Base-by-base conservation (phyloP, 2,329 filamentous ascomycete species). In the Davidsoniella eucalypti region DNA sequence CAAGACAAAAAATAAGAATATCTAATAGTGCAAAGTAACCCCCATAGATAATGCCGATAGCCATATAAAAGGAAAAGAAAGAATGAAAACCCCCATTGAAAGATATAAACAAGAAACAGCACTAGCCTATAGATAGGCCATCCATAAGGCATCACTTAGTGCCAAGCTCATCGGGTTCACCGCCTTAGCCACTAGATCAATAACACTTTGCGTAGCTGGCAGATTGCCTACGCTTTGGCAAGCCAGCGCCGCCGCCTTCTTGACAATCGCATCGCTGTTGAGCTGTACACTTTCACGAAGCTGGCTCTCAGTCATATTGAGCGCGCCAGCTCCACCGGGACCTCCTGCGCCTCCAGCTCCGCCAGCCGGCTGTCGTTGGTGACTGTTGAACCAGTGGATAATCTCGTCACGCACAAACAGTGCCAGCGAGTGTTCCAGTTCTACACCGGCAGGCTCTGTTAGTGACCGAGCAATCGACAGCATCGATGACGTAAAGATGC, bases 371-470 rank as follows among this genome's bases (percentile, higher is more conserved):
- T 60, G 63, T 10, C 87, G 78, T 61, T 94, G 85, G 55, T 70
- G 76, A 56, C 80, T 83, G 2, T 84, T 93, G 58, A 88, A 88
- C 92, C 92, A 98, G 67, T 88, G 93, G 56, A 90, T 88, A 76
- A 98, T 93, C 67, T 99, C 92, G 60, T 99, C 92, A 5, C 92
- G 80, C 55, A 99, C 92, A 64, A 96, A 96, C 53, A 99, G 77
- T 51, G 82, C 86, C 46, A 99, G 75, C 54, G 93, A 87, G 64
- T 95, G 88, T 62, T 94, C 92, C n/a, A 98, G 76, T 64, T 96
- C 88, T 59, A 78, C 76, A 61, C 84, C 78, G 0, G 48, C 38
- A 23, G 88, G 86, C 61, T 96, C 88, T 10, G 88, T 93, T 54
- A 98, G 73, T 65, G 87, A 94, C 44, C 92, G 80, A 5, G 90